Percentiles rank a stretch among this genome's conserved stretches.
phyloP scores from a whole-genome alignment of 768 basidiomycete genomes.

The Xerocomus spinulosus region DNA sequence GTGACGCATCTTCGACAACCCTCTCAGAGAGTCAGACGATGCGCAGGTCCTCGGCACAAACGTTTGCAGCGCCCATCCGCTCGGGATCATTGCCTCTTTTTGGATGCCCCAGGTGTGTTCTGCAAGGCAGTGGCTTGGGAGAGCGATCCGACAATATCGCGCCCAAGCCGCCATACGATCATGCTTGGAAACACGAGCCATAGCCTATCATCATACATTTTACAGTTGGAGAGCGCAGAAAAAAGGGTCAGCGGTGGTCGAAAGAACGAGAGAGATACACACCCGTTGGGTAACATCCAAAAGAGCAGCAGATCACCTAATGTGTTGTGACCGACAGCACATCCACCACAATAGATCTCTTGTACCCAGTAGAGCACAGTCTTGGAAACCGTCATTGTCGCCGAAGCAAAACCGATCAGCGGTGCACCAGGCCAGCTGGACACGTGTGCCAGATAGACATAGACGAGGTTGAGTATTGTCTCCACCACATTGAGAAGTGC shows the following conservation, averaged over 20 bases:
- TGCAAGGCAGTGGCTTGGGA: slow-evolving; percentile 19
- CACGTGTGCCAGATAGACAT: slow-evolving; percentile 72
- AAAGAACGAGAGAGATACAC: slow-evolving; percentile 21
- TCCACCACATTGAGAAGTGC: slow-evolving; percentile 79
- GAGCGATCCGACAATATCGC: slow-evolving; percentile 53
- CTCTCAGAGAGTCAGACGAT: too few relatives aligned
- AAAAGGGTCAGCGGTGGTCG: not conserved
- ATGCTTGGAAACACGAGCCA: slow-evolving; percentile 73
- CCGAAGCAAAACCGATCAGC: slow-evolving; percentile 67
- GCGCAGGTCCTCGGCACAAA: too few relatives aligned
- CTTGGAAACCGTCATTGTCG: slow-evolving; percentile 79
- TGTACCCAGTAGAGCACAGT: slow-evolving; percentile 79
- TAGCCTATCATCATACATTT: slow-evolving; percentile 47
- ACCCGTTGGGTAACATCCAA: slow-evolving; percentile 83
- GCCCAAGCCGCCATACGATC: slow-evolving; percentile 56
- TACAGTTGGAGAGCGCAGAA: too few relatives aligned
- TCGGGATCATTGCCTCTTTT: slow-evolving; percentile 28
- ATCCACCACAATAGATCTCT: slow-evolving; percentile 74
- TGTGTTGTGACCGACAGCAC: slow-evolving; percentile 72
- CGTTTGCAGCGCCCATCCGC: too few relatives aligned
- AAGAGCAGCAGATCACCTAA: slow-evolving; percentile 45
- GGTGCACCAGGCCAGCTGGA: slow-evolving; percentile 59
- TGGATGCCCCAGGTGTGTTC: slow-evolving; percentile 26
- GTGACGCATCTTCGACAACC: too few relatives aligned
- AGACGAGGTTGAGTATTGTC: slow-evolving; percentile 65